Base-by-base conservation (phyloP, 345 rosid genomes). In the Hibiscus mutabilis region DNA sequence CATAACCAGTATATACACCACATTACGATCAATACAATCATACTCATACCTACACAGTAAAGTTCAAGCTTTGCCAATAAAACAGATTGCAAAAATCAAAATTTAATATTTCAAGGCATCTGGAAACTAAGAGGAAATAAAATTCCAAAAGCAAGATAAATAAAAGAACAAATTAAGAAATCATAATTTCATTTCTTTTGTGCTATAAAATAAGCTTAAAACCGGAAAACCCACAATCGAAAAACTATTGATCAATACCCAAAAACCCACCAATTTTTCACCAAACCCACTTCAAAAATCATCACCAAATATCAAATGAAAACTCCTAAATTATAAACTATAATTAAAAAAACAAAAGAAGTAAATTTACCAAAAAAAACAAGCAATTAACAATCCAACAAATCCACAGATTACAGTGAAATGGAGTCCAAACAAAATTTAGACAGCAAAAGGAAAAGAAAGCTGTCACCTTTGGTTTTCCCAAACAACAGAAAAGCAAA, bases 381-480 rank as follows among this genome's bases (percentile, higher is more conserved):
- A 73, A 3, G 35, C 16, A 22, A 77, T 72, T 40, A 2, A 47
- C 21, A 70, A 59, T 9, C 27, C 46, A 27, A 12, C 15, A 60
- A 49, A 21, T 42, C 60, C 31, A 7, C 9, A 64, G 14, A 29
- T 56, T 35, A 46, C 22, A 73, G 33, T 47, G 35, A 14, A 61
- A 58, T 65, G 42, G 68, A 51, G 46, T 59, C 66, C 16, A 60
- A 18, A 42, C 24, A n/a, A 33, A 79, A 64, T 24, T 55, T 16
- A 76, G 8, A 57, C n/a, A 57, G 53, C 53, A 68, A 12, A 29
- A n/a, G 25, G 66, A 29, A 16, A 33, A 62, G 12, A n/a, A n/a
- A 77, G 67, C 40, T 57, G 68, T 65, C 56, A 77, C 86, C 84
- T 73, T 61, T 64, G 60, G 77, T 68, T 77, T 71, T 71, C 22